Percentiles rank a stretch among this genome's conserved stretches.
These are phyloP conservation scores for Ceratobasidium sp. DNA, from an alignment of 1,284 basidiomycete genomes.

Conservation along the genomic window DNA sequence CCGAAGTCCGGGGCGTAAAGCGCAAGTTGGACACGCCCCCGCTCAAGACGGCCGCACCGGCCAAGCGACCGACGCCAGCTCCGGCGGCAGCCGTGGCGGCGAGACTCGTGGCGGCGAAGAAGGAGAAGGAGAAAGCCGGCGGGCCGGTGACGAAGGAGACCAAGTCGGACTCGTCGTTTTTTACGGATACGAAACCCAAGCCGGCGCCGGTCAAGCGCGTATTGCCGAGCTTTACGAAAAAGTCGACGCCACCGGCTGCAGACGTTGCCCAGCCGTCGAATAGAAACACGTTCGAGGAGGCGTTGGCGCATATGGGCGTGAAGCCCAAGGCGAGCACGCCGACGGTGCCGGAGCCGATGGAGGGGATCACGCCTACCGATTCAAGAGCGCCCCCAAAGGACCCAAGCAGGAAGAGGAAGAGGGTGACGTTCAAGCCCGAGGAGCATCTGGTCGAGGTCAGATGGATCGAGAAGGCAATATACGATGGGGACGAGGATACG, in stretches of 20 bases:
- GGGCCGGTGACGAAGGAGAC: slow-evolving; percentile 65
- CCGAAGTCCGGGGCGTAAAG: slow-evolving; percentile 38
- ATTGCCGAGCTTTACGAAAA: slow-evolving; percentile 83
- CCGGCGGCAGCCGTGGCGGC: slow-evolving; percentile 12
- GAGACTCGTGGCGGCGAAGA: neutral
- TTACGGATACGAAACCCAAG: slow-evolving; percentile 85
- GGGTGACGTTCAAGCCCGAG: slow-evolving; percentile 81
- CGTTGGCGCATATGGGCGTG: slow-evolving; percentile 74
- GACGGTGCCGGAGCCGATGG: slow-evolving; percentile 31
- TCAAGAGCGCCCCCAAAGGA: slow-evolving; percentile 59
- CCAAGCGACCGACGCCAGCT: slow-evolving; percentile 51
- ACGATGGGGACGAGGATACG: slow-evolving; percentile 85
- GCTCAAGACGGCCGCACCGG: slow-evolving; percentile 72
- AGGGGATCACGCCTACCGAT: slow-evolving; percentile 54
- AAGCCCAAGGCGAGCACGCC: slow-evolving; percentile 69
- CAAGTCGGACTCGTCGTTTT: slow-evolving; percentile 85
- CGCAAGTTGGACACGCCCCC: slow-evolving; percentile 61
- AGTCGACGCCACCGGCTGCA: slow-evolving; percentile 54
- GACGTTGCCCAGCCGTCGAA: slow-evolving; percentile 78
- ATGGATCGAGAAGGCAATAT: slow-evolving; percentile 83
- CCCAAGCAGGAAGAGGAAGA: slow-evolving; percentile 66
- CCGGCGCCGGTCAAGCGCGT: slow-evolving; percentile 61
- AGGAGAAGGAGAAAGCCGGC: slow-evolving; percentile 56
- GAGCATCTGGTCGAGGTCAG: slow-evolving; percentile 76
- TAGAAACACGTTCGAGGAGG: slow-evolving; percentile 83